Conservation (phyloP, 768 basidiomycete species). For the Lactifluus pinguis region DNA sequence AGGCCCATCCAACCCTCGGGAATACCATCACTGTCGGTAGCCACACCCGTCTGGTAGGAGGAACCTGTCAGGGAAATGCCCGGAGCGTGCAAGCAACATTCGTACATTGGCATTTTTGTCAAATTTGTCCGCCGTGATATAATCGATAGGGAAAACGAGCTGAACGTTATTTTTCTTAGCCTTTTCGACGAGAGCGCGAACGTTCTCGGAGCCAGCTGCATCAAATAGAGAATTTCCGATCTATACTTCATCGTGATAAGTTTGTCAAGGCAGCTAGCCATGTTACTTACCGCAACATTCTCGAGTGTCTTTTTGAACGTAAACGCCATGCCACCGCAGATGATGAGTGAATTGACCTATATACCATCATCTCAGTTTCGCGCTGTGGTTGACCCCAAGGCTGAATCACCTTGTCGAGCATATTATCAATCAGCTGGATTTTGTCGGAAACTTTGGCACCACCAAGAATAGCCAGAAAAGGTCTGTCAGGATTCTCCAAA, state of each 20-base stretch:
- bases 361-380: neutral
- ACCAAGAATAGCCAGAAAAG: conserved; percentile 97
- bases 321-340: conserved; percentile 98
- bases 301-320: conserved; percentile 96
- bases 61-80: neutral
- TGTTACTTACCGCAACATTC: conserved; percentile 48
- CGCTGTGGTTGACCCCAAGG: neutral
- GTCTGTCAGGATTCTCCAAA: conserved; percentile 85
- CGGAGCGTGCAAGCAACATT: neutral
- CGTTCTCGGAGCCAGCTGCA: conserved; percentile 79
- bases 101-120: conserved; percentile 80
- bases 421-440: conserved; percentile 97
- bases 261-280: neutral
- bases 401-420: conserved; percentile 81
- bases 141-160: conserved; percentile 93
- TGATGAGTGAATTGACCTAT: conserved; percentile 90
- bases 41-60: conserved; percentile 48
- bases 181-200: conserved; percentile 75
- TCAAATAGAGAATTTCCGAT: conserved; percentile 96
- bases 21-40: conserved; percentile 81
- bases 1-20: conserved; percentile 93
- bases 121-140: conserved; percentile 91
- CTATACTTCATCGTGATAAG: conserved; percentile 30
- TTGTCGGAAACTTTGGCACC: conserved; percentile 99
- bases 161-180: conserved; percentile 88